Percentiles rank a stretch among this genome's conserved stretches.
These are phyloP conservation scores for Pseudocercospora musae DNA, from an alignment of 2,329 filamentous ascomycete genomes.

Conservation along the genomic window DNA sequence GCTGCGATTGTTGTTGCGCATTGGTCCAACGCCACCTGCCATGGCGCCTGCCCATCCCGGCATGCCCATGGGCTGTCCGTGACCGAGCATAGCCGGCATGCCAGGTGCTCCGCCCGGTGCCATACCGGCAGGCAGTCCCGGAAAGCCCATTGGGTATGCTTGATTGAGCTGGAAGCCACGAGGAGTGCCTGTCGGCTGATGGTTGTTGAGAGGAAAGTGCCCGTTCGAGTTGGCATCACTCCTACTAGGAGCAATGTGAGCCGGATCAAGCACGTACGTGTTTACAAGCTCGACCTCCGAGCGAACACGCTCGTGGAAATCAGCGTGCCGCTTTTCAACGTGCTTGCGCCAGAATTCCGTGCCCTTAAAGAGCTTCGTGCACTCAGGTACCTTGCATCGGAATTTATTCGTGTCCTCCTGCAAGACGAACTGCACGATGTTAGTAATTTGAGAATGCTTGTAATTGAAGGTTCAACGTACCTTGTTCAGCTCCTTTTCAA, in stretches of 20 bases:
- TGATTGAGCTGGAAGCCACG: slow-evolving; percentile 86
- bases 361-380: slow-evolving; percentile 95
- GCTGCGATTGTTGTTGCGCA: slow-evolving; percentile 38
- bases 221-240: slow-evolving; percentile 95
- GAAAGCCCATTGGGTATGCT: slow-evolving; percentile 39
- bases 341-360: slow-evolving; percentile 98
- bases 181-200: slow-evolving; percentile 73
- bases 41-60: slow-evolving; percentile 23
- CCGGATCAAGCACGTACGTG: slow-evolving; percentile 87
- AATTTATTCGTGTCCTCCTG: slow-evolving; percentile 97
- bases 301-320: slow-evolving; percentile 78
- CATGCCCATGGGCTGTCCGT: slow-evolving; percentile 44
- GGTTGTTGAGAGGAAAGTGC: slow-evolving; percentile 80
- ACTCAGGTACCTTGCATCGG: slow-evolving; percentile 93
- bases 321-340: slow-evolving; percentile 88
- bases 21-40: slow-evolving; percentile 41
- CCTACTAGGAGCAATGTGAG: slow-evolving; percentile 88
- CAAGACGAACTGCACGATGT: slow-evolving; percentile 63
- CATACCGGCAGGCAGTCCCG: slow-evolving; percentile 41
- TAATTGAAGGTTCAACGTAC: slow-evolving; percentile 20
- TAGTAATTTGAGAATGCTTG: background rate
- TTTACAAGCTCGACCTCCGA: slow-evolving; percentile 91
- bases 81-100: slow-evolving; percentile 30
- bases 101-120: slow-evolving; percentile 32
- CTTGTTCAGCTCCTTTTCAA: slow-evolving; percentile 81